Evolutionary conservation across 2,329 filamentous ascomycete genomes (phyloP), one percentile per base, ranked within the genome.

Genomic region (Shiraia sp.): DNA sequence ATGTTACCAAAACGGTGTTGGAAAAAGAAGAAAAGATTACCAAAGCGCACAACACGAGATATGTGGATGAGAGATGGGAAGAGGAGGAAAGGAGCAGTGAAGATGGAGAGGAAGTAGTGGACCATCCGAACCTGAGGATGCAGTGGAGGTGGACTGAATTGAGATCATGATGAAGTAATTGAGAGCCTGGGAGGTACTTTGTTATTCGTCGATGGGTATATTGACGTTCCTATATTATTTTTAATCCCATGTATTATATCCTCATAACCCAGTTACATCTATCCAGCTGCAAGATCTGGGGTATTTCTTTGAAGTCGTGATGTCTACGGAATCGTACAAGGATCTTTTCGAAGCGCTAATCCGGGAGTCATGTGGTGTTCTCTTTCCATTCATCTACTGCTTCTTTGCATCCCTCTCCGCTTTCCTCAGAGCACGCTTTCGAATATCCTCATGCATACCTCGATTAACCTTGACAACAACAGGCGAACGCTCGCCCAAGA

Each of bases 341-440:
- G n/a, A n/a, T n/a, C 19, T 22, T 22, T 22, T 22, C 19, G 19
- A 22, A 5, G 19, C 19, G 4, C 8, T 8, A 22, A 22, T 5
- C 19, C 8, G 4, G 19, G 8, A 4, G 4, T 22, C 19, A 22
- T 8, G 4, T n/a, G 32, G 26, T 15, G 15, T 25, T 24, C 13
- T 40, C 27, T 8, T 24, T 14, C 5, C 24, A 14, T 13, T 9
- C 33, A 13, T 13, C 13, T 33, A 68, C 51, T 67, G 65, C 45
- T 88, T 88, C 80, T 90, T 90, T 8, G 82, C 84, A 40, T 95
- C 88, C 32, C 90, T 82, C 60, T 88, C 89, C 3, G 83, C 85
- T 79, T 96, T 96, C 66, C 80, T 85, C 65, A 96, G 73, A 28
- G 91, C 91, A 41, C 90, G 80, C 68, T 79, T 86, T 57, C 91